These are phyloP conservation scores for Trichoderma pleuroti DNA, from an alignment of 2,329 filamentous ascomycete species.

Conservation along the genomic window DNA sequence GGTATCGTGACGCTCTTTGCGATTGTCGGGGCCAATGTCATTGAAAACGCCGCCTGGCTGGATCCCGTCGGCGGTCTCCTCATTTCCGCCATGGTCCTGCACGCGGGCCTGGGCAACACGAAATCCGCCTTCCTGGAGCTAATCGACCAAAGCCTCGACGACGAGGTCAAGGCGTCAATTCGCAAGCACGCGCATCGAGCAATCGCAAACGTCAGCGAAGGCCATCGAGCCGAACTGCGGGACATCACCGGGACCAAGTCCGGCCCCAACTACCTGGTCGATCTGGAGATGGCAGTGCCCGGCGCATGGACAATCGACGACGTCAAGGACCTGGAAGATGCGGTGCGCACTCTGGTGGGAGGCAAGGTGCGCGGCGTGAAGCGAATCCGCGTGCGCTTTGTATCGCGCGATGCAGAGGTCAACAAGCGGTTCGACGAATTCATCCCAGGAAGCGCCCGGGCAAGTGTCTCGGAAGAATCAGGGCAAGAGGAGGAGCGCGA, in stretches of 20 bases:
- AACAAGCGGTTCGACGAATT: constrained; percentile 73
- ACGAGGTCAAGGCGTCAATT: constrained; percentile 73
- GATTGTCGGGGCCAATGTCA: constrained; percentile 83
- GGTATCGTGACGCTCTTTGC: constrained; percentile 88
- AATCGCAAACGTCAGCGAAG: constrained; percentile 51
- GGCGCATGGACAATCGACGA: constrained; percentile 71
- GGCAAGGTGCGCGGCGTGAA: constrained; percentile 78
- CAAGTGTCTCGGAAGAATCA: constrained; percentile 46
- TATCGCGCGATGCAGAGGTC: constrained; percentile 59
- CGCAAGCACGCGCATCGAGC: constrained; percentile 61
- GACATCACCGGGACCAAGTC: constrained; percentile 89
- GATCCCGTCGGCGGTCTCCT: constrained; percentile 90
- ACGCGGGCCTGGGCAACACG: constrained; percentile 85
- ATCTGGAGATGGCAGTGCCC: constrained; percentile 81
- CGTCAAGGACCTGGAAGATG: constrained; percentile 66
- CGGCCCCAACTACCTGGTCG: constrained; percentile 92
- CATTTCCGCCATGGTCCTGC: constrained; percentile 90
- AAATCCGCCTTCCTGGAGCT: constrained; percentile 78
- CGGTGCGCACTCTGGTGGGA: constrained; percentile 69
- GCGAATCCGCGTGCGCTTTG: constrained; percentile 78
- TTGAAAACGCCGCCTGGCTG: constrained; percentile 83
- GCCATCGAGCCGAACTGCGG: constrained; percentile 64
- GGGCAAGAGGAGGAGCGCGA: constrained; percentile 40
- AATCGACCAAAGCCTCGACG: constrained; percentile 84
- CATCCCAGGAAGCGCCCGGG: constrained; percentile 62